Percentiles rank a stretch among this genome's conserved stretches.
phyloP scores from a whole-genome alignment of 2,329 filamentous ascomycete species.

The Cladophialophora exuberans region DNA sequence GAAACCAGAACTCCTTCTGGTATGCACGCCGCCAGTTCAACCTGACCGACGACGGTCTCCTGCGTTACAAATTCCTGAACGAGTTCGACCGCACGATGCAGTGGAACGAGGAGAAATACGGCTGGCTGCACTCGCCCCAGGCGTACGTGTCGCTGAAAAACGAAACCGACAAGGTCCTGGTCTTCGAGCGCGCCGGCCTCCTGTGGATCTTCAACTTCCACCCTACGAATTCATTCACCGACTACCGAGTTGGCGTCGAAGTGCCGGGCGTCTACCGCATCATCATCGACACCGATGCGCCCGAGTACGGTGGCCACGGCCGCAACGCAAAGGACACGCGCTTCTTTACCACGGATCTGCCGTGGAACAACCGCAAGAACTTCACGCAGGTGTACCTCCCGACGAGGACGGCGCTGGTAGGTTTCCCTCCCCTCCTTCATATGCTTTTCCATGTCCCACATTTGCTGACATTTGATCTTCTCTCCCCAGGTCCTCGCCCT shows the following conservation, averaged over 20 bases:
- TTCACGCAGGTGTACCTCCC: slow-evolving; percentile 93
- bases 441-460: background rate
- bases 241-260: slow-evolving; percentile 91
- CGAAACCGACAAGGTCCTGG: slow-evolving; percentile 89
- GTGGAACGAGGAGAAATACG: slow-evolving; percentile 80
- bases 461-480: slow-evolving; percentile 27
- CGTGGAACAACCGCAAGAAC: slow-evolving; percentile 88
- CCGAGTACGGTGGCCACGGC: slow-evolving; percentile 76
- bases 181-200: slow-evolving; percentile 88
- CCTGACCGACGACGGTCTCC: slow-evolving; percentile 78
- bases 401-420: slow-evolving; percentile 76
- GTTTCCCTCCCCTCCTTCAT: background rate
- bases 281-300: slow-evolving; percentile 78
- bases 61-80: slow-evolving; percentile 90
- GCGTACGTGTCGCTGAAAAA: slow-evolving; percentile 94
- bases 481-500: slow-evolving; percentile 62
- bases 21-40: slow-evolving; percentile 94
- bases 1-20: slow-evolving; percentile 91
- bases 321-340: slow-evolving; percentile 78
- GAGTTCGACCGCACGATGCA: slow-evolving; percentile 95
- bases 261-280: slow-evolving; percentile 82
- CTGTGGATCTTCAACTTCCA: slow-evolving; percentile 98
- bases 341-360: slow-evolving; percentile 89
- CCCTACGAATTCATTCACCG: slow-evolving; percentile 78
- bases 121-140: slow-evolving; percentile 84